phyloP scores from a whole-genome alignment of 495 filamentous ascomycete genomes.

The Penicillium silybi region DNA sequence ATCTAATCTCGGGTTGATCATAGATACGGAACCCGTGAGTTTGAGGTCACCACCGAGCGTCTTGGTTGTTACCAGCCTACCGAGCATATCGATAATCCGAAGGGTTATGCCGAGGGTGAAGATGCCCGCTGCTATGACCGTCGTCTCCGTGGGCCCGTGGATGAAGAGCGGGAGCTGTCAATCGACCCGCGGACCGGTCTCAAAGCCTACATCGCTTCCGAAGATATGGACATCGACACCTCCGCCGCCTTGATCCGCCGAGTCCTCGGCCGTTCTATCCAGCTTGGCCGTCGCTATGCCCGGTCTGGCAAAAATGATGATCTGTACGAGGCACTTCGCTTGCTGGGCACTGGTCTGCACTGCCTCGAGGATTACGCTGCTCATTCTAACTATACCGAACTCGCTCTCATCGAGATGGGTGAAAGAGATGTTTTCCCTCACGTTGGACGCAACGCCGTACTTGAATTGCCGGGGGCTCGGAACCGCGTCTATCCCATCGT shows the following conservation, averaged over 20 bases:
- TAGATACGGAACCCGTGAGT: slow-evolving; percentile 82
- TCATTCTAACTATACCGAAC: slow-evolving; percentile 86
- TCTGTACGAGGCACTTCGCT: slow-evolving; percentile 76
- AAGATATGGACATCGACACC: slow-evolving; percentile 66
- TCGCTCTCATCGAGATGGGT: slow-evolving; percentile 79
- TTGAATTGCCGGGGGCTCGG: slow-evolving; percentile 61
- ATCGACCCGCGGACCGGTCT: slow-evolving; percentile 70
- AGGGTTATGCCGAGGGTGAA: slow-evolving; percentile 73
- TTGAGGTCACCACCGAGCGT: slow-evolving; percentile 83
- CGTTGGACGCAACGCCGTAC: slow-evolving; percentile 65
- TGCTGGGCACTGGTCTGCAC: slow-evolving; percentile 82
- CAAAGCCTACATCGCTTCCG: slow-evolving; percentile 90
- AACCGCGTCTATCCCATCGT: slow-evolving; percentile 69
- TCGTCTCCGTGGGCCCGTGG: slow-evolving; percentile 74
- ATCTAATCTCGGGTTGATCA: not conserved
- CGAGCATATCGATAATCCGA: slow-evolving; percentile 84
- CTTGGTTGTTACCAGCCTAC: slow-evolving; percentile 86
- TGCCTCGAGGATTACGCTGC: slow-evolving; percentile 92
- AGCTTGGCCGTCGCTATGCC: slow-evolving; percentile 68
- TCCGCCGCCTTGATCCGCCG: slow-evolving; percentile 71
- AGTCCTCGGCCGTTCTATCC: slow-evolving; percentile 66
- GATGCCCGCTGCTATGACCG: slow-evolving; percentile 80
- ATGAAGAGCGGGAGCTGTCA: slow-evolving; percentile 72
- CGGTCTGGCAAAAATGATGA: slow-evolving; percentile 61
- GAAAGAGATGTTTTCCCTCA: slow-evolving; percentile 79